phyloP scores from a whole-genome alignment of 1,139 yeast species.

The Kurtzmaniella quercitrusa region DNA sequence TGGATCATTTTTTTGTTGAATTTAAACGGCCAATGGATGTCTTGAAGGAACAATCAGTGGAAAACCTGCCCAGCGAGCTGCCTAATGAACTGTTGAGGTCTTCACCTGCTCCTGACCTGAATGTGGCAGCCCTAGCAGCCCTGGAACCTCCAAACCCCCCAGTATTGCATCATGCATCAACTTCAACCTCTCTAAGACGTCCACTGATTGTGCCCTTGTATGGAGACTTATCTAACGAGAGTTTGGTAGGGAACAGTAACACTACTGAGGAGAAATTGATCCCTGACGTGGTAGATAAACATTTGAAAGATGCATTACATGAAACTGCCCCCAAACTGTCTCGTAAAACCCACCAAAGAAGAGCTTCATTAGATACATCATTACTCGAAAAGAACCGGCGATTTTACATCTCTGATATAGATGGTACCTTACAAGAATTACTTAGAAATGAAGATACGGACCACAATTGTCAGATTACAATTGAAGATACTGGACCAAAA shows the following conservation, averaged over 20 bases:
- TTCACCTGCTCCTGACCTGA: neutral
- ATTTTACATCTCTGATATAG: conserved; percentile 73
- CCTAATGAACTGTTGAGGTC: neutral
- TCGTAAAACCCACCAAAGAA: conserved; percentile 24
- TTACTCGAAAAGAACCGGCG: conserved; percentile 36
- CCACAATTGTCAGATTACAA: conserved; percentile 66
- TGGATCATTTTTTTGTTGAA: neutral
- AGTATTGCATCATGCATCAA: neutral
- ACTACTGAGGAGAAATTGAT: conserved; percentile 1
- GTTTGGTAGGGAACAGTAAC: conserved; percentile 8
- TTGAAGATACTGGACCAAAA: conserved; percentile 22
- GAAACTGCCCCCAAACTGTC: neutral
- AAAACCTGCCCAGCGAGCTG: neutral
- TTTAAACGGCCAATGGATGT: neutral
- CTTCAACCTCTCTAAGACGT: conserved; percentile 11
- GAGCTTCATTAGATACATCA: conserved; percentile 69
- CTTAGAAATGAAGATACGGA: conserved; percentile 84
- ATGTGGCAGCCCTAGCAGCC: no score
- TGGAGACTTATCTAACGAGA: conserved; percentile 17
- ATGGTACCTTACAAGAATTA: conserved; percentile 64
- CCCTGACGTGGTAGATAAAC: conserved; percentile 4
- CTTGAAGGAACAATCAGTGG: neutral
- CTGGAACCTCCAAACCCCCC: neutral
- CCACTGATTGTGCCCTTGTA: conserved; percentile 36
- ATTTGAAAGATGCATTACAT: neutral